phyloP scores from a whole-genome alignment of 2,329 filamentous ascomycete species.

The Sarocladiaceae sp. region DNA sequence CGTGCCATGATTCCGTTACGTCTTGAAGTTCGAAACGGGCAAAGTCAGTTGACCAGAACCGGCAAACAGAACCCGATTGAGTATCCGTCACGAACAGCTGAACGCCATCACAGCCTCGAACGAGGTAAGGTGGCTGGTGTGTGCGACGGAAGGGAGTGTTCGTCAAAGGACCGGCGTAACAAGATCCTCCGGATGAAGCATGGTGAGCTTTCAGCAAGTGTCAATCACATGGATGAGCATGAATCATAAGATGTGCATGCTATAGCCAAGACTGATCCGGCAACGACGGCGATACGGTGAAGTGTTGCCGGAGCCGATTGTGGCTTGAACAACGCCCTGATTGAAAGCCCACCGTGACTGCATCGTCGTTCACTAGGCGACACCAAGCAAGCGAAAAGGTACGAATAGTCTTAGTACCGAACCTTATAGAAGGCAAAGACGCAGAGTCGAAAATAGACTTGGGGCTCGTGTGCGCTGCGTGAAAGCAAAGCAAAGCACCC shows the following conservation, averaged over 20 bases:
- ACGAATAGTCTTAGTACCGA: not conserved
- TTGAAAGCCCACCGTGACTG: too few species aligned
- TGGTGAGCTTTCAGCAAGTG: not conserved
- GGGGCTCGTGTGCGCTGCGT: not conserved
- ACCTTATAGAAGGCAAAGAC: not conserved
- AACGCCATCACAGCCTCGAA: not conserved
- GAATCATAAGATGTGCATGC: not conserved
- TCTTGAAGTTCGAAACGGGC: not conserved
- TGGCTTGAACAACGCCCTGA: too few species aligned
- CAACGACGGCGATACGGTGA: not conserved
- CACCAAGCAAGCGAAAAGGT: not conserved
- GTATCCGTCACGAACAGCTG: not conserved
- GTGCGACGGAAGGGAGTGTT: not conserved
- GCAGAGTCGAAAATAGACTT: conserved; percentile 1
- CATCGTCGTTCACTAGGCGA: conserved; percentile 2
- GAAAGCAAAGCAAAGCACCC: not conserved
- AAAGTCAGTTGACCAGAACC: not conserved
- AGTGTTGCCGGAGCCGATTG: not conserved
- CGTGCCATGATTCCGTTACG: too few species aligned
- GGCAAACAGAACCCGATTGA: not conserved
- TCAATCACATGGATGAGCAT: not conserved
- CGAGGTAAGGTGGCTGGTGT: not conserved
- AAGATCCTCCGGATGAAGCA: not conserved
- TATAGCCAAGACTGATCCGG: not conserved
- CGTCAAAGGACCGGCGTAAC: not conserved